Base-by-base conservation (phyloP, 345 rosid genomes). In the Salix suchowensis region DNA sequence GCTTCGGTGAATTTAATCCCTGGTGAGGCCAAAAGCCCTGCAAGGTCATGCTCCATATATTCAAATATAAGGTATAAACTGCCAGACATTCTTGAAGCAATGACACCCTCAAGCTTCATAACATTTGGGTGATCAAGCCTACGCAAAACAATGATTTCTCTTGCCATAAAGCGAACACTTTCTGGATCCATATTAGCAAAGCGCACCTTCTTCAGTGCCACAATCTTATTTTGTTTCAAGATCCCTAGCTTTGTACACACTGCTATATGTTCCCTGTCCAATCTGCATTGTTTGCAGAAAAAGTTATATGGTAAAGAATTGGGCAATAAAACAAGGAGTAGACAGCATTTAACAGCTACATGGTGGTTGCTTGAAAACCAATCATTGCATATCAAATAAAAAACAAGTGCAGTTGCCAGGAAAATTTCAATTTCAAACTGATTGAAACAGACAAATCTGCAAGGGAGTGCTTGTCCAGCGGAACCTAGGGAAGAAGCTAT, bases 221-320 rank as follows among this genome's bases (percentile, higher is more conserved):
- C 94, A 73, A 89, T 36, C 71, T 87, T 86, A 46, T 85, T 85
- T 86, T 24, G 92, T 83, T 78, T 90, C 94, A 34, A 89, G 78
- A 77, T 90, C 94, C 34, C 90, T 75, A 39, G 94, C 92, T 80
- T 84, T 88, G 79, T 90, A 90, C 74, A 90, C 94, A 76, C 89
- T 89, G 81, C 94, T 90, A 75, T 90, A 90, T 26, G 94, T 90
- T 72, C 94, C 94, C 86, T 90, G 94, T 40, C 94, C 94, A 80
- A 90, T 88, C 91, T 90, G 81, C 80, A 88, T 4, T 48, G 76
- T 60, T 74, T n/a, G 65, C 44, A 10, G 55, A 24, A 34, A 34
- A 58, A 66, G 44, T 67, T 40, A 40, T 61, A n/a, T 1, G 5
- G 46, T 30, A 58, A 65, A 18, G 34, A 36, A n/a, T 9, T 58